A percentile compares a stretch with the other conserved stretches of the same genome.
These are phyloP conservation scores for Phylloporus sp. DNA, from an alignment of 768 basidiomycete genomes.

Conservation along the genomic window DNA sequence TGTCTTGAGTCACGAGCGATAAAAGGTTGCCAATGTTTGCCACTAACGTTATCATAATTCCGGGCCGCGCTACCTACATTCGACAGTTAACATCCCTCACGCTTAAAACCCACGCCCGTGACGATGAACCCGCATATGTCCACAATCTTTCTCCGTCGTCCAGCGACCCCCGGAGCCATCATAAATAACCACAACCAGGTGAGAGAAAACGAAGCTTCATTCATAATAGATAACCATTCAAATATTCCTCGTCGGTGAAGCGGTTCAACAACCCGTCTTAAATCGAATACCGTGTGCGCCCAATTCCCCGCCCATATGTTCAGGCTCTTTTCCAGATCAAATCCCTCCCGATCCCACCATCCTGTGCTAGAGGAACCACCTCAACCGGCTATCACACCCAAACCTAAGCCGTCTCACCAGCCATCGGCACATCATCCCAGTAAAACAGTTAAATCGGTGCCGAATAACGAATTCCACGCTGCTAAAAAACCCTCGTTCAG, in stretches of 20 bases:
- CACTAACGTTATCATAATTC: too few species aligned
- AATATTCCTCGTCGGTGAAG: background rate
- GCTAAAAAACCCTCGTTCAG: background rate
- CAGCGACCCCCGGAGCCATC: background rate
- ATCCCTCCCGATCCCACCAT: background rate
- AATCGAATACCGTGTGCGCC: background rate
- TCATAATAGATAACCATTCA: background rate
- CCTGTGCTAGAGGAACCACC: background rate
- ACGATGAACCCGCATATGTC: background rate
- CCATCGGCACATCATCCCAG: background rate
- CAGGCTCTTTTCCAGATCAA: background rate
- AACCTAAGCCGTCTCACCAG: background rate
- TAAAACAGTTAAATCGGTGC: background rate
- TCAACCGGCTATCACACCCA: too few species aligned
- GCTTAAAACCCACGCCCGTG: background rate
- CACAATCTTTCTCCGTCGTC: background rate
- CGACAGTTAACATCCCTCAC: background rate
- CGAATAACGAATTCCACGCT: background rate
- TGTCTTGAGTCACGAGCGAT: too few species aligned
- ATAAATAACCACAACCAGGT: conserved; percentile 7
- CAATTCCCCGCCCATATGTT: background rate
- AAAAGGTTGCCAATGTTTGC: too few species aligned
- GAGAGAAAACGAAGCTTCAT: background rate
- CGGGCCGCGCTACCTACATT: background rate
- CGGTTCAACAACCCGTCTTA: background rate